Base-by-base conservation (phyloP, 768 basidiomycete genomes). In the Crassisporium funariophilum region DNA sequence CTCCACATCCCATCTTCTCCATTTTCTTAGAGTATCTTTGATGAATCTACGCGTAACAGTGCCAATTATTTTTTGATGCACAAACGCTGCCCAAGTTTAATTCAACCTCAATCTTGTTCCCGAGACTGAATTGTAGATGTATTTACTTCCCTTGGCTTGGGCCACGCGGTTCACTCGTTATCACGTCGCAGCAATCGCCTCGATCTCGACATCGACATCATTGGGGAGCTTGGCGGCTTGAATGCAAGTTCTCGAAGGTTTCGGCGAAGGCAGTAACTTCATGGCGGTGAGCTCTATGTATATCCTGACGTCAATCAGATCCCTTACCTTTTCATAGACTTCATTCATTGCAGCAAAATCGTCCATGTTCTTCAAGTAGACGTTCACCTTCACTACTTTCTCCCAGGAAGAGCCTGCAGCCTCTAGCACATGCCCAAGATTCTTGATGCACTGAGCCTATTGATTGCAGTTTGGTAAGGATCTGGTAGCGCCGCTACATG, bases 161-260 rank as follows among this genome's bases (percentile, higher is more conserved):
- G n/a, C n/a, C n/a, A n/a, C n/a, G n/a, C n/a, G n/a, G n/a, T n/a
- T n/a, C n/a, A n/a, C n/a, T 25, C 22, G 25, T 11, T 20, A 17
- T 17, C 29, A 41, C 27, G 22, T 38, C 38, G 75, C 63, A n/a
- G 83, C 81, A 49, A 84, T 83, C 6, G 75, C 79, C 62, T 88
- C 87, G 31, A 88, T 82, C 70, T 91, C 88, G 34, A 88, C 74
- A 54, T 85, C 76, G 5, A 87, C 85, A 49, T 86, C 84, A 54
- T 74, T 73, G 0, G 86, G 86, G 25, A 89, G 71, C 53, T 77
- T 76, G 6, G 77, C 83, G 10, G 82, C 84, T 68, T 89, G 86
- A 52, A 91, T 86, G 62, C 83, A 86, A 7, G 85, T 86, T 44
- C 88, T 69, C 6, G 87, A 81, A 9, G 88, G 89, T 67, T 88